phyloP scores from a whole-genome alignment of 306 rosid genomes.

The Prunus mira region DNA sequence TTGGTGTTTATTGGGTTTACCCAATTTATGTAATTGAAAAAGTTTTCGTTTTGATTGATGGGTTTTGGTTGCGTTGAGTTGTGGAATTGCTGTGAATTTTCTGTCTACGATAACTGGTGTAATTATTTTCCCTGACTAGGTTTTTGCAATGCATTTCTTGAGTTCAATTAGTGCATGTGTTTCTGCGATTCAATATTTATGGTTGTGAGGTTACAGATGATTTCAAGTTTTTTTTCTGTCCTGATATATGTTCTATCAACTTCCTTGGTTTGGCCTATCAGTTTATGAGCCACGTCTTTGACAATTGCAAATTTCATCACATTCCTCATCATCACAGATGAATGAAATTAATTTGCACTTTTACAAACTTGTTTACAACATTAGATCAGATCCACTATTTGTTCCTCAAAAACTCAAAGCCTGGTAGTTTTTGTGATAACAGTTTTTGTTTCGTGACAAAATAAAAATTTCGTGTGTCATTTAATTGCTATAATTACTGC shows the following conservation, averaged over 20 bases:
- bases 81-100: background rate
- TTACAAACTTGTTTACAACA: background rate
- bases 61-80: conserved; percentile 1
- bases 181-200: background rate
- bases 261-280: background rate
- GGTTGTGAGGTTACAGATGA: background rate
- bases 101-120: background rate
- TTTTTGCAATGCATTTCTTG: conserved; percentile 1
- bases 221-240: background rate
- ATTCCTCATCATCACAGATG: background rate
- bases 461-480: background rate
- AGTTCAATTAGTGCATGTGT: background rate
- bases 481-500: background rate
- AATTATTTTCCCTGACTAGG: background rate
- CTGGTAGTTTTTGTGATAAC: background rate
- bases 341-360: background rate
- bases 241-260: background rate
- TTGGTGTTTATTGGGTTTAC: background rate
- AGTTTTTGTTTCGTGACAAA: background rate
- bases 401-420: conserved; percentile 1
- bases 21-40: background rate
- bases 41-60: conserved; percentile 10
- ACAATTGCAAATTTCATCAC: background rate
- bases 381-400: background rate
- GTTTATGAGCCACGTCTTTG: background rate